phyloP scores from a whole-genome alignment of 2,329 filamentous ascomycete genomes.

The Blastomyces emzantsi region DNA sequence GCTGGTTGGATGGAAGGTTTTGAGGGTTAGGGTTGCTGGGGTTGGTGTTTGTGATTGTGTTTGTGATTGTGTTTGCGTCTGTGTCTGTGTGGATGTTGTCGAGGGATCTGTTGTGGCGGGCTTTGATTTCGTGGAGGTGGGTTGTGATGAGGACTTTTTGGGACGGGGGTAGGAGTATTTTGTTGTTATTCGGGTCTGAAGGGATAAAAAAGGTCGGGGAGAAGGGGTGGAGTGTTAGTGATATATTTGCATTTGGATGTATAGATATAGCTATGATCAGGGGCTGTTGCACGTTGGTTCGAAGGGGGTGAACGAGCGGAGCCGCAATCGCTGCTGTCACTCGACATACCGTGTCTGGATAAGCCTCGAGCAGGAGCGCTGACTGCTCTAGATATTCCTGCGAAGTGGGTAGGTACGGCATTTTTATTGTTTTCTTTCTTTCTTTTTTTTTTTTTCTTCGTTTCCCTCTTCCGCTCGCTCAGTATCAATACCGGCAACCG shows the following conservation, averaged over 20 bases:
- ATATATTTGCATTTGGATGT: background rate
- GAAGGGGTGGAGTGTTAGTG: constrained; percentile 5
- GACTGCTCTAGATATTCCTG: constrained; percentile 92
- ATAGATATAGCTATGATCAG: background rate
- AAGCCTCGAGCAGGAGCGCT: constrained; percentile 71
- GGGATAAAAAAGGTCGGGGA: background rate
- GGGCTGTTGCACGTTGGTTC: background rate
- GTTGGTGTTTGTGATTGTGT: constrained; percentile 34
- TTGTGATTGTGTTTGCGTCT: constrained; percentile 21
- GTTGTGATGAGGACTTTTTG: constrained; percentile 21
- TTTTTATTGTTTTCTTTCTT: constrained; percentile 33
- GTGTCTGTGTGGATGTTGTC: background rate
- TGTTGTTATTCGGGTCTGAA: constrained; percentile 79
- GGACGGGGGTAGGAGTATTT: constrained; percentile 63
- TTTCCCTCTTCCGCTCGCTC: background rate
- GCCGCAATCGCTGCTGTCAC: background rate
- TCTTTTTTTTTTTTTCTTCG: no score
- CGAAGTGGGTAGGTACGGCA: constrained; percentile 73
- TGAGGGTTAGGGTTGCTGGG: constrained; percentile 66
- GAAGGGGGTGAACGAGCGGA: constrained; percentile 5
- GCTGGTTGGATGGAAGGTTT: constrained; percentile 76
- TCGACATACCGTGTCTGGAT: constrained; percentile 67
- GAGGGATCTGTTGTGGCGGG: constrained; percentile 18
- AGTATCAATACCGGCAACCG: no score
- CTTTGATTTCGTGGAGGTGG: constrained; percentile 20